Conservation (phyloP, 371 early-diverging fungal genomes). For the Batkoa obscura region DNA sequence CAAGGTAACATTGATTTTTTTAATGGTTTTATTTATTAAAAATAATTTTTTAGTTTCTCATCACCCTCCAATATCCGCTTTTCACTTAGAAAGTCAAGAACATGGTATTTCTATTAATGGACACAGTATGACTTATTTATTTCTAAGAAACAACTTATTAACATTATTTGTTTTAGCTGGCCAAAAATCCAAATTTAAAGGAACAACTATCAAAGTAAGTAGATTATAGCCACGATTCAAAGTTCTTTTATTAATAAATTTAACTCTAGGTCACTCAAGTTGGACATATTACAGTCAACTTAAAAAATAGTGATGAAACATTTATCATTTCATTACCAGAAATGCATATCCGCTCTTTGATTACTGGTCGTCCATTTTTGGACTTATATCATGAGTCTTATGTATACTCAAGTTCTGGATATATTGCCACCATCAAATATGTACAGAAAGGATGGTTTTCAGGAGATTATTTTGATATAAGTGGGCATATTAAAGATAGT, state of each 20-base stretch:
- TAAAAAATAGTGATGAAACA: constrained; percentile 22
- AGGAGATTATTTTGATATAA: constrained; percentile 28
- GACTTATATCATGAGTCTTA: constrained; percentile 28
- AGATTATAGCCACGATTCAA: not conserved
- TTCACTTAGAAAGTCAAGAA: constrained; percentile 21
- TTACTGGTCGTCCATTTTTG: constrained; percentile 31
- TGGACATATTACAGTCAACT: constrained; percentile 22
- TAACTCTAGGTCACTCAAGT: constrained; percentile 23
- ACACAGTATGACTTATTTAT: constrained; percentile 23
- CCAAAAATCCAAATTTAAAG: constrained; percentile 39
- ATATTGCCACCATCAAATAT: constrained; percentile 20
- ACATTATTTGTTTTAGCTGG: constrained; percentile 12
- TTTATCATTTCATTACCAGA: constrained; percentile 32
- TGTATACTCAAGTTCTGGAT: constrained; percentile 26
- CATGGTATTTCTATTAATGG: constrained; percentile 39
- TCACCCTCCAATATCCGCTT: constrained; percentile 6
- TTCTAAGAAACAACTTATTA: not conserved
- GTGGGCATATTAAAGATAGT: constrained; percentile 17
- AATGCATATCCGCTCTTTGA: constrained; percentile 29
- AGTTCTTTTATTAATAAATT: not conserved
- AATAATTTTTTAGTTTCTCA: constrained; percentile 2
- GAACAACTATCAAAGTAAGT: constrained; percentile 25
- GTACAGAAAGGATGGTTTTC: constrained; percentile 28
- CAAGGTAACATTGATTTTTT: not conserved
- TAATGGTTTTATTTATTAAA: too few relatives aligned